These are phyloP conservation scores for Bruguiera sexangula DNA, from an alignment of 345 rosid species.

Conservation along the genomic window DNA sequence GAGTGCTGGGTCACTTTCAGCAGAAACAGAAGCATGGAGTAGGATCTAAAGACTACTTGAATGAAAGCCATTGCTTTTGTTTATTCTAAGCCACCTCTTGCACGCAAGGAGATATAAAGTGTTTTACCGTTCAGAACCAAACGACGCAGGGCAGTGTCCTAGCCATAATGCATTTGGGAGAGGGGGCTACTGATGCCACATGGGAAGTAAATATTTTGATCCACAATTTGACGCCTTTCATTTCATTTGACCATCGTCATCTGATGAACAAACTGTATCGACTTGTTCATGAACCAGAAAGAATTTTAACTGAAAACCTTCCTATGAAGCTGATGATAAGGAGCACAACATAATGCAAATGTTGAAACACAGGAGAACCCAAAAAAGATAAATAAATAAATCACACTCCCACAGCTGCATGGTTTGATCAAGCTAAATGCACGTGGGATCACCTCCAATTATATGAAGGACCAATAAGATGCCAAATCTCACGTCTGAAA, in stretches of 20 bases:
- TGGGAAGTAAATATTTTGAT: background rate
- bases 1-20: too few species aligned
- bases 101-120: too few species aligned
- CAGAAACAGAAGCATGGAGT: too few species aligned
- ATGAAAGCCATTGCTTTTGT: too few species aligned
- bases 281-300: too few species aligned
- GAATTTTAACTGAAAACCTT: background rate
- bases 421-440: background rate
- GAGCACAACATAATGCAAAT: background rate
- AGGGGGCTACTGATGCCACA: too few species aligned
- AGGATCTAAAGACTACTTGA: too few species aligned
- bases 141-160: too few species aligned
- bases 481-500: slow-evolving; percentile 11
- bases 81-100: too few species aligned
- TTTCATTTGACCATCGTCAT: background rate
- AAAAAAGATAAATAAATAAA: background rate
- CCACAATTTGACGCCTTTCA: background rate
- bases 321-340: slow-evolving; percentile 6
- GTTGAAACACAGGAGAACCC: background rate
- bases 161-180: too few species aligned
- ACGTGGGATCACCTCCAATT: background rate
- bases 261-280: too few species aligned
- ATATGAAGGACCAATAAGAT: background rate
- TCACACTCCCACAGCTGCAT: background rate
- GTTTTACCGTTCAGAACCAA: too few species aligned